Base-by-base conservation (phyloP, 2,329 filamentous ascomycete species). In the Stachybotrys elegans region DNA sequence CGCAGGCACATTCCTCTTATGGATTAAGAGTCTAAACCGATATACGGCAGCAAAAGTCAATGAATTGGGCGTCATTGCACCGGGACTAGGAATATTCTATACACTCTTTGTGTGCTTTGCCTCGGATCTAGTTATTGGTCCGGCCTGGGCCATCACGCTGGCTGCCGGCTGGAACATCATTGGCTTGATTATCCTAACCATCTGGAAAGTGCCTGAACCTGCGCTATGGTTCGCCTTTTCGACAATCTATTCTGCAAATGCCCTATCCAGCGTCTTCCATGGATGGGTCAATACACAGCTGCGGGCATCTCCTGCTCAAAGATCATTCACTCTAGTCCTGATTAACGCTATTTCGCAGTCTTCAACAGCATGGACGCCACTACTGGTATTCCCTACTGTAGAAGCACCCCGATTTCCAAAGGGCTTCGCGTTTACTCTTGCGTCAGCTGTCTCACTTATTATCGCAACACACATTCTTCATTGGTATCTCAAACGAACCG, bases 51-150 rank as follows among this genome's bases (percentile, higher is more conserved):
- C 70, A 2, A 62, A 62, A 12, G 56, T 80, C 40, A 80, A 79
- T 51, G 65, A 77, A 40, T 59, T 79, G 1, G 73, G 72, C 2
- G 67, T 74, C 2, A 73, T 74, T 7, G 67, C 74, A 0, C 76
- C 77, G 0, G 77, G 67, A 0, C 52, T 81, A 1, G 78, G 77
- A 0, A 81, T 81, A 3, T 72, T 80, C 44, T 81, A 77, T 50
- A 73, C 69, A 0, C 59, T 81, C 0, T 64, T 74, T 32, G 65
- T 78, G 22, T 75, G 71, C 53, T 81, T 82, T 48, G 64, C 68
- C 0, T 77, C 76, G 0, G 78, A 79, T 55, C 62, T 79, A 1
- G 51, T 76, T 3, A 57, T 75, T 4, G 76, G 75, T 0, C 75
- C 71, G 0, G 71, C 72, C 0, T 77, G 74, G 64, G 78, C 73